Evolutionary conservation across 106 monocot genomes (phyloP).

Genomic region (Chionographis japonica): DNA sequence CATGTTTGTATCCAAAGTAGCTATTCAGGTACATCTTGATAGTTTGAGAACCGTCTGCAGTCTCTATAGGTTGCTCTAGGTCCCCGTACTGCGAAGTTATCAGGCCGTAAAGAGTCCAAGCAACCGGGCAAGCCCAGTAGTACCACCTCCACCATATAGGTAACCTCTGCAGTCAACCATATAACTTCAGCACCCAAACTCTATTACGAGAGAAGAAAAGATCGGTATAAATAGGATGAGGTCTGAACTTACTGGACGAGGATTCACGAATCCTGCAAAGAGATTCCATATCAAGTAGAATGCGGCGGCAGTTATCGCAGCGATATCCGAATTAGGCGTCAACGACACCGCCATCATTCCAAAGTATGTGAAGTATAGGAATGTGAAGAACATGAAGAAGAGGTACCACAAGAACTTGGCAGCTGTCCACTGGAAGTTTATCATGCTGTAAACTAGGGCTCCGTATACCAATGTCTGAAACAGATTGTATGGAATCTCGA

Average conservation of each 20-base stretch:
- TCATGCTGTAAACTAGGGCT: constrained; percentile 44
- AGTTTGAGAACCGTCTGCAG: neutral
- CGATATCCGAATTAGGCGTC: constrained; percentile 74
- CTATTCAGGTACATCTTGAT: constrained; percentile 35
- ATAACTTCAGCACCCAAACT: neutral
- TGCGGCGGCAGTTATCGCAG: constrained; percentile 58
- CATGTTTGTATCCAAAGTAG: constrained; percentile 62
- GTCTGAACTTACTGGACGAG: constrained; percentile 51
- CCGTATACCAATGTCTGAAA: constrained; percentile 42
- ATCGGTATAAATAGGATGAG: too few relatives aligned
- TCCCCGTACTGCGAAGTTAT: constrained; percentile 73
- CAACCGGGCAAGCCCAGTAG: constrained; percentile 66
- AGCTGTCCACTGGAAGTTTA: constrained; percentile 51
- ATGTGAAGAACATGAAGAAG: constrained; percentile 64
- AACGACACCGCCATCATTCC: constrained; percentile 86
- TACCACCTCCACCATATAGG: constrained; percentile 98
- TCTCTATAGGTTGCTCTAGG: neutral
- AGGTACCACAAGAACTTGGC: constrained; percentile 63
- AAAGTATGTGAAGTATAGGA: constrained; percentile 68
- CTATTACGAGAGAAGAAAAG: neutral
- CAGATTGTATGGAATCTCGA: constrained; percentile 67
- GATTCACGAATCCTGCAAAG: constrained; percentile 71
- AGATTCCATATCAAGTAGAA: constrained; percentile 78
- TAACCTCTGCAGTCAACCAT: constrained; percentile 45
- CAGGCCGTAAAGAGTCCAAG: constrained; percentile 77